Conservation (phyloP, 1,139 yeast species). For the Hyphopichia wangnamkhiaoensis region DNA sequence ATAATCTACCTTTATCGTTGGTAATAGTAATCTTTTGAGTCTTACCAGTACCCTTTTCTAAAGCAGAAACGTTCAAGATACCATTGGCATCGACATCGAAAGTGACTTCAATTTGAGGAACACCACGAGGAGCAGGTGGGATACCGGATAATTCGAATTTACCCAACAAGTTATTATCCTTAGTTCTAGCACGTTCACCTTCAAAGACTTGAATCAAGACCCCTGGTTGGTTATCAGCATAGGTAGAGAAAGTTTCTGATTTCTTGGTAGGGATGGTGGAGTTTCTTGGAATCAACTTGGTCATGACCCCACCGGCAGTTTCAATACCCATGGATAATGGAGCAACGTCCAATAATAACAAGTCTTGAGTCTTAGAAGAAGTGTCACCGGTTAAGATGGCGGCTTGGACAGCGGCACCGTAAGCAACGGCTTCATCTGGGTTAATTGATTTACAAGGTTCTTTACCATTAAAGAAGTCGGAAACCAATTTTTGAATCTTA, state of each 20-base stretch:
- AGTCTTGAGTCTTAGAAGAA: slow-evolving; percentile 73
- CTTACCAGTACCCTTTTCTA: slow-evolving; percentile 91
- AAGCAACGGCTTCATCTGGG: slow-evolving; percentile 49
- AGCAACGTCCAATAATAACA: slow-evolving; percentile 85
- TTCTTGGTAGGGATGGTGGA: slow-evolving; percentile 95
- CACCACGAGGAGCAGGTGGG: slow-evolving; percentile 98
- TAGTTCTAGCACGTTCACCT: slow-evolving; percentile 95
- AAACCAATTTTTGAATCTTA: slow-evolving; percentile 40
- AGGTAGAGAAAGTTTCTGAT: slow-evolving; percentile 93
- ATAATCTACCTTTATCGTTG: slow-evolving; percentile 51
- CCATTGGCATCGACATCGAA: slow-evolving; percentile 94
- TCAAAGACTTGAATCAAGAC: slow-evolving; percentile 93
- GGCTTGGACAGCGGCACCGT: slow-evolving; percentile 49
- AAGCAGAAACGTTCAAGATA: slow-evolving; percentile 87
- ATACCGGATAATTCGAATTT: slow-evolving; percentile 92
- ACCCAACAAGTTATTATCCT: slow-evolving; percentile 92
- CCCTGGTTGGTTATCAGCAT: slow-evolving; percentile 95
- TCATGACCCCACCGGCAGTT: slow-evolving; percentile 97
- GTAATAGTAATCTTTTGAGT: slow-evolving; percentile 41
- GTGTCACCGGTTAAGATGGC: slow-evolving; percentile 79
- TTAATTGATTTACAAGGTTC: slow-evolving; percentile 47
- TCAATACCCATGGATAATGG: slow-evolving; percentile 95
- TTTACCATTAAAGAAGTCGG: slow-evolving; percentile 46
- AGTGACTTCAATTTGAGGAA: slow-evolving; percentile 93
- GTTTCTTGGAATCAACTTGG: slow-evolving; percentile 93